Evolutionary conservation across 257 asterid genomes (phyloP), one percentile per base, ranked within the genome.

Genomic region (Henckelia pumila): DNA sequence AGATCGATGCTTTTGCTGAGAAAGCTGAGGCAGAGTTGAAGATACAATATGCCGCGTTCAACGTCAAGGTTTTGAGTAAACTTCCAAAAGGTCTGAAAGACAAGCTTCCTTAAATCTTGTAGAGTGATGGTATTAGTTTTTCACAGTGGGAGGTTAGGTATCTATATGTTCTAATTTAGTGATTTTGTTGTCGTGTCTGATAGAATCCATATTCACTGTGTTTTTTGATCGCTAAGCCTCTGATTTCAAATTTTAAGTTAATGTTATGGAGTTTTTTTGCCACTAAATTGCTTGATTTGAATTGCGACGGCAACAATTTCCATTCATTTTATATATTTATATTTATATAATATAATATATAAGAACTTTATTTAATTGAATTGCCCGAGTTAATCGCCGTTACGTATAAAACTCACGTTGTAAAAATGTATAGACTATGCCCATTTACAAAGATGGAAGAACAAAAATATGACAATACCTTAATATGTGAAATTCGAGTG

Each of bases 1-100:
- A 83, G 83, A 81, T 91, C 32, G 98, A 91, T 76, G 84, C 89
- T 58, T 81, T 89, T 68, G 95, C 90, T 47, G 98, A 89, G 92
- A 91, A 89, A 79, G 96, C 92, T 17, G 94, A 81, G 80, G 78
- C 71, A 8, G 96, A 91, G 86, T 37, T 91, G 64, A 91, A 87
- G 79, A 91, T 89, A 78, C 98, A 89, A 66, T 91, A 81, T 76
- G 88, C 80, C 1, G 87, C 85, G 58, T 87, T 91, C 63, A 61
- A 91, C 65, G 89, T 59, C 17, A 87, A 89, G 83, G 90, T 85
- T 58, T 75, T 89, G 78, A 87, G 95, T 82, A 89, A 87, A 75
- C 84, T 89, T 22, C 98, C 98, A 0, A 82, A 75, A 80, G 85
- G 89, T 17, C 73, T 82, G 71, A 81, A 78, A 77, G 86, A 73